phyloP scores from a whole-genome alignment of 306 rosid species.

The Cucumis hystrix region DNA sequence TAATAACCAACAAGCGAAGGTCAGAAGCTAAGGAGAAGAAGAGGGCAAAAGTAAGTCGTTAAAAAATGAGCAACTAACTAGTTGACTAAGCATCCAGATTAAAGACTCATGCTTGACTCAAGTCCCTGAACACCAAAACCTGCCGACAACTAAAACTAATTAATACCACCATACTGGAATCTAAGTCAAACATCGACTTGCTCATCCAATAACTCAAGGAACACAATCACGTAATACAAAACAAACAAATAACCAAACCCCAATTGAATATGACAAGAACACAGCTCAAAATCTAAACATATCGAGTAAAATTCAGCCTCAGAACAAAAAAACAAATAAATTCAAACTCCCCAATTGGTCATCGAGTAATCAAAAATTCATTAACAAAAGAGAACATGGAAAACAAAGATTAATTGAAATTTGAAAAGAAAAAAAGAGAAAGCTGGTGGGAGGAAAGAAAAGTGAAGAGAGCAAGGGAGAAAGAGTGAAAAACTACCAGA shows the following conservation, averaged over 20 bases:
- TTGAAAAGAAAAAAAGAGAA: background rate
- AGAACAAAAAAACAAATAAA: background rate
- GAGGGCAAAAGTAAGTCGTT: background rate
- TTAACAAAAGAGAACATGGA: background rate
- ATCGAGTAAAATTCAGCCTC: background rate
- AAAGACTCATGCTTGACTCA: constrained; percentile 1
- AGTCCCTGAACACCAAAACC: background rate
- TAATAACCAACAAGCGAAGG: background rate
- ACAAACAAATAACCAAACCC: background rate
- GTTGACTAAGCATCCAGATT: background rate
- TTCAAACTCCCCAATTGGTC: background rate
- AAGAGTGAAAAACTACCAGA: constrained; percentile 9
- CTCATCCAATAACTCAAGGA: background rate
- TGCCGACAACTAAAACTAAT: background rate
- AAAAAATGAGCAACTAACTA: background rate
- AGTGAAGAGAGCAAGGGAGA: background rate
- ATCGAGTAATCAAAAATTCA: background rate
- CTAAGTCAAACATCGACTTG: background rate
- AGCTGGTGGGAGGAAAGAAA: background rate
- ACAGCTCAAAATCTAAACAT: background rate
- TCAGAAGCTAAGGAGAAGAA: background rate
- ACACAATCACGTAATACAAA: background rate
- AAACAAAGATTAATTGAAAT: background rate
- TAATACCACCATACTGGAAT: background rate
- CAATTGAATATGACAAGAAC: background rate